Conservation (phyloP, 257 asterid species). For the Scutellaria minor region DNA sequence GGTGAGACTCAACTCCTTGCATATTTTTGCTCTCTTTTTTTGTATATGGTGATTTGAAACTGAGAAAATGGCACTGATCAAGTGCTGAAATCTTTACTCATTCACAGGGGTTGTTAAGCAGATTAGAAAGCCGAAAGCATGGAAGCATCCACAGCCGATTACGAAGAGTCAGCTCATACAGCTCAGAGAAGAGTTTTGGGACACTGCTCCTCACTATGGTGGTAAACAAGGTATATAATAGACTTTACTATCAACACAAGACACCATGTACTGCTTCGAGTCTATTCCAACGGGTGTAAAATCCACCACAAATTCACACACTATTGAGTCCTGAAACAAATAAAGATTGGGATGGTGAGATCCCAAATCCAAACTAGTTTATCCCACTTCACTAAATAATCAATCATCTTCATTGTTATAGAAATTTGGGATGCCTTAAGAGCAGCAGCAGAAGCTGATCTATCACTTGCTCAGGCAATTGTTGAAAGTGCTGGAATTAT, state of each 20-base stretch:
- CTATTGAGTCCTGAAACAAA: too few relatives aligned
- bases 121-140: conserved; percentile 73
- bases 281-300: too few relatives aligned
- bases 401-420: conserved; percentile 14
- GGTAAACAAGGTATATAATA: conserved; percentile 63
- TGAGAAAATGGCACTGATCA: not conserved
- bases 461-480: conserved; percentile 60
- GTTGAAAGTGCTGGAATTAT: conserved; percentile 73
- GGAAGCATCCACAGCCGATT: conserved; percentile 88
- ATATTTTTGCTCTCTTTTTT: not conserved
- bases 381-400: too few relatives aligned
- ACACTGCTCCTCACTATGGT: conserved; percentile 91
- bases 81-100: not conserved
- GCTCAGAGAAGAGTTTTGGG: conserved; percentile 86
- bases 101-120: conserved; percentile 49
- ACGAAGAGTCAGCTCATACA: conserved; percentile 84
- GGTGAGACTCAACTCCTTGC: conserved; percentile 31
- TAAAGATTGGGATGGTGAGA: too few relatives aligned
- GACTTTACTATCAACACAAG: not conserved
- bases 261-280: too few relatives aligned
- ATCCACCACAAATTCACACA: too few relatives aligned
- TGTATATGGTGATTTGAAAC: not conserved
- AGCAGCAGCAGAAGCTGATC: conserved; percentile 81
- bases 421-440: conserved; percentile 89
- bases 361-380: too few relatives aligned